Evolutionary conservation across 345 rosid species (phyloP).

Genomic region (Iberis pinnata): DNA sequence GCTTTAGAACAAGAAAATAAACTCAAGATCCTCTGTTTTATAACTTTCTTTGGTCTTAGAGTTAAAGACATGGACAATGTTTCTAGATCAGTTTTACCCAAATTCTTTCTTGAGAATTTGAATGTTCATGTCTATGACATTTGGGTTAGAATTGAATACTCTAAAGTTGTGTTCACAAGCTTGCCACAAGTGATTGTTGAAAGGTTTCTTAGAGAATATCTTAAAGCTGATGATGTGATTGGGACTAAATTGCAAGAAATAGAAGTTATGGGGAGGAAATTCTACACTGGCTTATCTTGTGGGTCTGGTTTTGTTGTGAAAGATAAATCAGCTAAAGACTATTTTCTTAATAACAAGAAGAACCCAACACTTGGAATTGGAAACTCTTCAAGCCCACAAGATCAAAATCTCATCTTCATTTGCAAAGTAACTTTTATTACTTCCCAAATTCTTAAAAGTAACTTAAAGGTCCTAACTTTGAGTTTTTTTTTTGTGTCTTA

Average conservation of each 20-base stretch:
- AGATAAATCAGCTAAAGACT: slow-evolving; percentile 53
- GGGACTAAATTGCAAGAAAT: slow-evolving; percentile 62
- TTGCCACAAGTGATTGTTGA: slow-evolving; percentile 83
- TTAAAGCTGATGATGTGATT: slow-evolving; percentile 48
- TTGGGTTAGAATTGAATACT: slow-evolving; percentile 31
- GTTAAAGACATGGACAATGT: slow-evolving; percentile 48
- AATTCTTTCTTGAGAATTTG: slow-evolving; percentile 83
- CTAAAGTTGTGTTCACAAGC: slow-evolving; percentile 54
- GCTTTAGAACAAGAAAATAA: slow-evolving; percentile 43
- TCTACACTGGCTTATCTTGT: slow-evolving; percentile 63
- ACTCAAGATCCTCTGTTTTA: slow-evolving; percentile 53
- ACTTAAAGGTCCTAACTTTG: not conserved
- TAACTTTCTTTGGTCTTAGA: slow-evolving; percentile 71
- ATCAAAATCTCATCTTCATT: slow-evolving; percentile 54
- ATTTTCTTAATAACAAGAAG: slow-evolving; percentile 46
- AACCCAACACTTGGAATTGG: slow-evolving; percentile 55
- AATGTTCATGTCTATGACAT: slow-evolving; percentile 49
- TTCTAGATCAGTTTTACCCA: slow-evolving; percentile 77
- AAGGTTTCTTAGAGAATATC: slow-evolving; percentile 58
- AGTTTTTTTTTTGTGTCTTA: not conserved
- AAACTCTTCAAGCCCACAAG: slow-evolving; percentile 43
- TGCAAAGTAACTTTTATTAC: slow-evolving; percentile 32
- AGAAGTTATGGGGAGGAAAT: slow-evolving; percentile 28
- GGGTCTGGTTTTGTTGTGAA: slow-evolving; percentile 54
- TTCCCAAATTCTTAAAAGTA: not conserved